These are phyloP conservation scores for Ilyonectria robusta DNA, from an alignment of 2,329 filamentous ascomycete species.

Conservation along the genomic window DNA sequence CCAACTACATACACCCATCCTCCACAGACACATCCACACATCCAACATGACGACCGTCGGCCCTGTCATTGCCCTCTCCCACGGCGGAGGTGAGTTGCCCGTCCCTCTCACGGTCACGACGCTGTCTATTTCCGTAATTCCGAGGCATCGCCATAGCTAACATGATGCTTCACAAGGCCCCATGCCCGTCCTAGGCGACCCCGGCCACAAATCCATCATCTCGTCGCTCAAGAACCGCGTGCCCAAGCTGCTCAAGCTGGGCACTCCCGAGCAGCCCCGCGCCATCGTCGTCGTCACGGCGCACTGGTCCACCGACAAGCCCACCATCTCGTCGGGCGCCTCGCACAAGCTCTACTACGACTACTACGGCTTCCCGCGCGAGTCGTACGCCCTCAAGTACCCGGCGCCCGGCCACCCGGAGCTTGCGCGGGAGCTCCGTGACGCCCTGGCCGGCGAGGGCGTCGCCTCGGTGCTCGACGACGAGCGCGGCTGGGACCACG, in stretches of 20 bases:
- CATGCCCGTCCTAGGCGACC: constrained; percentile 71
- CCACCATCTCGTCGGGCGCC: constrained; percentile 65
- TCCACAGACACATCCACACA: constrained; percentile 15
- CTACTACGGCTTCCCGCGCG: constrained; percentile 71
- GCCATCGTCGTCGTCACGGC: constrained; percentile 72
- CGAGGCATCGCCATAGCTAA: constrained; percentile 7
- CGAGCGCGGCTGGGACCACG: constrained; percentile 70
- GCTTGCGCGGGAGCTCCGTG: constrained; percentile 64
- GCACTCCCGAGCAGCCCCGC: constrained; percentile 62
- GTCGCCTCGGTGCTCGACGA: constrained; percentile 57
- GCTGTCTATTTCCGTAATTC: constrained; percentile 9
- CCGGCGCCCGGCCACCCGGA: constrained; percentile 68
- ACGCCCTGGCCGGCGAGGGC: constrained; percentile 62
- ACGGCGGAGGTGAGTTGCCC: constrained; percentile 60
- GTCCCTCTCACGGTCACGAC: neutral
- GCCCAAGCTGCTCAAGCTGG: constrained; percentile 68
- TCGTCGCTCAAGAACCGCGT: constrained; percentile 67
- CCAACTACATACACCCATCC: constrained; percentile 11
- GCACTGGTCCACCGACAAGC: constrained; percentile 67
- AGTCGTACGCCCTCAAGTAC: constrained; percentile 69
- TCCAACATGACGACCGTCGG: constrained; percentile 57
- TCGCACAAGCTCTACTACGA: constrained; percentile 68
- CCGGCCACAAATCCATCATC: constrained; percentile 64
- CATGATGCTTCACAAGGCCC: constrained; percentile 57
- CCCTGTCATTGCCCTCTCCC: constrained; percentile 64